These are phyloP conservation scores for Aspergillus piperis DNA, from an alignment of 2,329 filamentous ascomycete species.

Conservation along the genomic window DNA sequence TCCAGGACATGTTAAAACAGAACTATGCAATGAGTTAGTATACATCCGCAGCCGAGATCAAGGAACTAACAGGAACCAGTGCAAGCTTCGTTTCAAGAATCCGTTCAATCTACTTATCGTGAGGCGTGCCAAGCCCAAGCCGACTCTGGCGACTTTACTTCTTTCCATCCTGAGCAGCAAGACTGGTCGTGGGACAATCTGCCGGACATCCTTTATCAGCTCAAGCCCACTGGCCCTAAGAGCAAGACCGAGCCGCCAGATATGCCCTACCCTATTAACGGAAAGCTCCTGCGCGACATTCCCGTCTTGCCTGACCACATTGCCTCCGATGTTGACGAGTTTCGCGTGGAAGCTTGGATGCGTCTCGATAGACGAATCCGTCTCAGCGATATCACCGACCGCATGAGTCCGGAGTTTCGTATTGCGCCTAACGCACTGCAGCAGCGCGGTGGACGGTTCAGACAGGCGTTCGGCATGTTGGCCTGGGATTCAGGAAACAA, in stretches of 20 bases:
- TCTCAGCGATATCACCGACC: constrained; percentile 29
- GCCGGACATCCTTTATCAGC: constrained; percentile 27
- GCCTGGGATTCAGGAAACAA: constrained; percentile 32
- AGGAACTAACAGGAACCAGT: background rate
- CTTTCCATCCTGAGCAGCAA: constrained; percentile 16
- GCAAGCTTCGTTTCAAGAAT: background rate
- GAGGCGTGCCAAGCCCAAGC: background rate
- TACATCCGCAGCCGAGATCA: background rate
- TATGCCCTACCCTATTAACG: constrained; percentile 17
- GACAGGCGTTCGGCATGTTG: constrained; percentile 27
- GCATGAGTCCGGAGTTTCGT: constrained; percentile 28
- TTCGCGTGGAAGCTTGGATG: constrained; percentile 36
- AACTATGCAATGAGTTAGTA: background rate
- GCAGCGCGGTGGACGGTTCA: constrained; percentile 30
- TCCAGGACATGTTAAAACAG: background rate
- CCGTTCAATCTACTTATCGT: background rate
- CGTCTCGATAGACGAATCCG: constrained; percentile 31
- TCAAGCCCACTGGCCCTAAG: constrained; percentile 13
- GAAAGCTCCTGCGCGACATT: constrained; percentile 19
- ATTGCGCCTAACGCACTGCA: constrained; percentile 30
- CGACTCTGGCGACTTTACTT: constrained; percentile 7
- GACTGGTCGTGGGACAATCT: constrained; percentile 26
- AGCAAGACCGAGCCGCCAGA: background rate
- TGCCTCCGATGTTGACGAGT: constrained; percentile 33
- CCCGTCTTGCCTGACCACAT: constrained; percentile 33